Percentiles rank a stretch among this genome's conserved stretches.
Conservation (phyloP, 1,284 basidiomycete species). For the Austroboletus rostrupii region DNA sequence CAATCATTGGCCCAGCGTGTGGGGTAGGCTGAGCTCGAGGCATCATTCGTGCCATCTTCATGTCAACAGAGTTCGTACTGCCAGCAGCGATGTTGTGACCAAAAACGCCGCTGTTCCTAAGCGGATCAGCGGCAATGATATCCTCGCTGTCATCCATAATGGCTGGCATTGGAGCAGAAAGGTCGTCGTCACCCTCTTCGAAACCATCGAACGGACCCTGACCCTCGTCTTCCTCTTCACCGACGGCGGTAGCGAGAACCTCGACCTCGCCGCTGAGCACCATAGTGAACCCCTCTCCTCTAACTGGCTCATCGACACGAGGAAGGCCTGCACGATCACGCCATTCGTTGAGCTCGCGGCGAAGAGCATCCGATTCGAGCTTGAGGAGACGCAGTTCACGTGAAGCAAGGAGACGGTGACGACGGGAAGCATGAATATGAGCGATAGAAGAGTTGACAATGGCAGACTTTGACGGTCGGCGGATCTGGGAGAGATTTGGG, state of each 20-base stretch:
- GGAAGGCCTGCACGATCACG: conserved; percentile 69
- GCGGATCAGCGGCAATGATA: conserved; percentile 14
- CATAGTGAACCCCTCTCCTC: conserved; percentile 66
- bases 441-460: conserved; percentile 92
- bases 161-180: conserved; percentile 15
- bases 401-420: conserved; percentile 74
- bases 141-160: conserved; percentile 31
- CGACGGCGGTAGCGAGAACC: conserved; percentile 47
- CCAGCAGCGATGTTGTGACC: conserved; percentile 23
- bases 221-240: conserved; percentile 52
- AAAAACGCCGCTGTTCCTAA: conserved; percentile 19
- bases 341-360: conserved; percentile 86
- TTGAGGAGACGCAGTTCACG: conserved; percentile 74
- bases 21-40: conserved; percentile 16
- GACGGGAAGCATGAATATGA: conserved; percentile 76
- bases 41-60: conserved; percentile 25
- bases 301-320: conserved; percentile 63
- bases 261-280: conserved; percentile 67
- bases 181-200: conserved; percentile 34
- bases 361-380: conserved; percentile 74
- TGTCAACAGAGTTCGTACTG: conserved; percentile 19
- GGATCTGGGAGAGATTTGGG: conserved; percentile 84
- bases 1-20: conserved; percentile 27
- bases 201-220: conserved; percentile 40
- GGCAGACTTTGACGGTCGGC: conserved; percentile 88